Percentiles rank a stretch among this genome's conserved stretches.
These are phyloP conservation scores for Nicotiana tabacum DNA, from an alignment of 257 asterid species.

Conservation along the genomic window DNA sequence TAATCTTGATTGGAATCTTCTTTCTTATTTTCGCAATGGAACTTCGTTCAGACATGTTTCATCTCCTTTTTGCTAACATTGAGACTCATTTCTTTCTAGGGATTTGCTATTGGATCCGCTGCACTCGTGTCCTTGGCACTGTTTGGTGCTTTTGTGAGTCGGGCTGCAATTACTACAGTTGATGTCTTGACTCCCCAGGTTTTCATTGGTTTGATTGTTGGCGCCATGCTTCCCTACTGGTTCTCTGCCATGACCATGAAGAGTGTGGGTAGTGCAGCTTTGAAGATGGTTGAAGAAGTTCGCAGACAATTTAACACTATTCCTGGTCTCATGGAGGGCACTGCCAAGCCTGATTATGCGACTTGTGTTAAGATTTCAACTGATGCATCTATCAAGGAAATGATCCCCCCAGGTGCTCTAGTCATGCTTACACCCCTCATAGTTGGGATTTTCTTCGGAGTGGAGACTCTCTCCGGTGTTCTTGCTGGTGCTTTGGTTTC, in stretches of 20 bases:
- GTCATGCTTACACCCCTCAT: constrained; percentile 92
- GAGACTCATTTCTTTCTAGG: constrained; percentile 30
- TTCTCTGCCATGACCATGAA: constrained; percentile 97
- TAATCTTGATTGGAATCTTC: neutral
- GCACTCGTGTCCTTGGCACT: constrained; percentile 88
- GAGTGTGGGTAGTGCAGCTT: constrained; percentile 92
- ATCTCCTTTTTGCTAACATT: neutral
- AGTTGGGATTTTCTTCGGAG: constrained; percentile 79
- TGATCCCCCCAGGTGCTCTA: constrained; percentile 96
- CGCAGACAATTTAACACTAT: constrained; percentile 85
- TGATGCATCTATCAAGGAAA: constrained; percentile 88
- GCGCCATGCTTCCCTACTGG: constrained; percentile 97
- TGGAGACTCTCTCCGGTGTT: constrained; percentile 84
- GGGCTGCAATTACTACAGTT: constrained; percentile 65
- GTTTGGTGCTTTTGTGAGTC: constrained; percentile 90
- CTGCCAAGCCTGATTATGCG: constrained; percentile 74
- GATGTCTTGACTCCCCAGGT: constrained; percentile 88
- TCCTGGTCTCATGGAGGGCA: constrained; percentile 88
- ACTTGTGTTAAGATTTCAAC: constrained; percentile 89
- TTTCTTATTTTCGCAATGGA: neutral
- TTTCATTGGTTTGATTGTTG: constrained; percentile 77
- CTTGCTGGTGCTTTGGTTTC: constrained; percentile 93
- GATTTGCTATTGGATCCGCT: constrained; percentile 93
- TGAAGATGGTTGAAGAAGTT: constrained; percentile 92
- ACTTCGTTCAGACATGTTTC: neutral